Conservation (phyloP, 2,329 filamentous ascomycete genomes). For the Sporothrix schenckii region DNA sequence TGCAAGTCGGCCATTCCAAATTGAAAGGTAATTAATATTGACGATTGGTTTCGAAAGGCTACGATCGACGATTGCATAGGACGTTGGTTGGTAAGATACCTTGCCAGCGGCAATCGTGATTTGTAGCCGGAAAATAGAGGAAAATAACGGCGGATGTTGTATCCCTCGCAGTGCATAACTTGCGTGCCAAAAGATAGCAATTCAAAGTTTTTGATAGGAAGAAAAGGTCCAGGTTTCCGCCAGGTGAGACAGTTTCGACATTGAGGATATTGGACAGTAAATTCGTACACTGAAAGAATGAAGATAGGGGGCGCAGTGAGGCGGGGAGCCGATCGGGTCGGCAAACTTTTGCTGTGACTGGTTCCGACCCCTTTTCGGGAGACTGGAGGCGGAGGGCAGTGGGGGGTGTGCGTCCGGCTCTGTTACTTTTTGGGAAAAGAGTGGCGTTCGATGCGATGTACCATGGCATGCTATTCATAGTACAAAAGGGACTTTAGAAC, state of each 20-base stretch:
- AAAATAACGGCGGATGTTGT: background rate
- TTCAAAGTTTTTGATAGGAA: background rate
- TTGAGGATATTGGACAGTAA: no score
- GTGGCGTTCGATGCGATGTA: background rate
- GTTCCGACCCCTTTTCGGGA: slow-evolving; percentile 12
- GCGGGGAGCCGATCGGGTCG: slow-evolving; percentile 26
- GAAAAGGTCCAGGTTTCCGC: background rate
- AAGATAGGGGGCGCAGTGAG: slow-evolving; percentile 1
- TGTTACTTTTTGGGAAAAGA: background rate
- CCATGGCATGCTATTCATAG: background rate
- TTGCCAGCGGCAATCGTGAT: no score
- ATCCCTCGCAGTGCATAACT: background rate
- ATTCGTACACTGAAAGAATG: background rate
- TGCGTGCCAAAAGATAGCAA: background rate
- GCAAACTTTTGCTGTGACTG: slow-evolving; percentile 16
- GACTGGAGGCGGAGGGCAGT: background rate
- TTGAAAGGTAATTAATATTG: background rate
- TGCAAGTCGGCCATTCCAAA: background rate
- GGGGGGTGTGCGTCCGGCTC: background rate
- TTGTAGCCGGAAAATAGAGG: background rate
- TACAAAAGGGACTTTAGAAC: slow-evolving; percentile 10
- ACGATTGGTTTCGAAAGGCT: background rate
- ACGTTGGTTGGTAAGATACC: no score
- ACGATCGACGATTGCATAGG: background rate
- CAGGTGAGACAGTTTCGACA: background rate